Conservation (phyloP, 257 asterid species). For the Osmanthus fragrans region DNA sequence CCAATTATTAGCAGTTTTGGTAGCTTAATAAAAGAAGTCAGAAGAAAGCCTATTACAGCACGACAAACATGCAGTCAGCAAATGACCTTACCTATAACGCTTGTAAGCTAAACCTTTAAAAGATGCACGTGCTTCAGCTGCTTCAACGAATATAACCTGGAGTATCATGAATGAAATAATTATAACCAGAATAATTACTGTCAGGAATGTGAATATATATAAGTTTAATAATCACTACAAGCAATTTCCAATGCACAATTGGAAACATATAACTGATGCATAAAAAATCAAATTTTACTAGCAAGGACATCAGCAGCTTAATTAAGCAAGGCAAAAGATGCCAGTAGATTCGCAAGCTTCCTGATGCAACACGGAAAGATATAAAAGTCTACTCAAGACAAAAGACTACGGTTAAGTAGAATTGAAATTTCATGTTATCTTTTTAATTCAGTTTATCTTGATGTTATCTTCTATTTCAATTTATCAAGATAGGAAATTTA, state of each 20-base stretch:
- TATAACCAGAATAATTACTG: constrained; percentile 7
- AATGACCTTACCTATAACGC: constrained; percentile 78
- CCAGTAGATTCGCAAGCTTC: background rate
- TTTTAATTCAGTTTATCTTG: too few relatives aligned
- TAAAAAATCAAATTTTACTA: background rate
- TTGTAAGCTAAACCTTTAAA: constrained; percentile 76
- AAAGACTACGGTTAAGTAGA: too few relatives aligned
- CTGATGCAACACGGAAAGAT: too few relatives aligned
- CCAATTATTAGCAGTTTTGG: too few relatives aligned
- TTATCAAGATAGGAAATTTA: too few relatives aligned
- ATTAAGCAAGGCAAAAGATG: background rate
- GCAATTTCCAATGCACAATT: constrained; percentile 3
- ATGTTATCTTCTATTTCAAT: too few relatives aligned
- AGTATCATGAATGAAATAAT: constrained; percentile 18
- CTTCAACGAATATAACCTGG: constrained; percentile 82
- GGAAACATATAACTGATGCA: background rate
- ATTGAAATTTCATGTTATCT: too few relatives aligned
- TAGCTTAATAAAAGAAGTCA: background rate
- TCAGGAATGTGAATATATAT: constrained; percentile 9
- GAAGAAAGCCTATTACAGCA: background rate
- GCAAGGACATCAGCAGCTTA: background rate
- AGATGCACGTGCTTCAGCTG: constrained; percentile 86
- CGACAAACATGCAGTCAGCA: background rate
- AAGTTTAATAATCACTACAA: constrained; percentile 8
- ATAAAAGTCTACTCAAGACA: too few relatives aligned